These are phyloP conservation scores for Chytriomyces hyalinus DNA, from an alignment of 192 early-diverging fungal species.

Conservation along the genomic window DNA sequence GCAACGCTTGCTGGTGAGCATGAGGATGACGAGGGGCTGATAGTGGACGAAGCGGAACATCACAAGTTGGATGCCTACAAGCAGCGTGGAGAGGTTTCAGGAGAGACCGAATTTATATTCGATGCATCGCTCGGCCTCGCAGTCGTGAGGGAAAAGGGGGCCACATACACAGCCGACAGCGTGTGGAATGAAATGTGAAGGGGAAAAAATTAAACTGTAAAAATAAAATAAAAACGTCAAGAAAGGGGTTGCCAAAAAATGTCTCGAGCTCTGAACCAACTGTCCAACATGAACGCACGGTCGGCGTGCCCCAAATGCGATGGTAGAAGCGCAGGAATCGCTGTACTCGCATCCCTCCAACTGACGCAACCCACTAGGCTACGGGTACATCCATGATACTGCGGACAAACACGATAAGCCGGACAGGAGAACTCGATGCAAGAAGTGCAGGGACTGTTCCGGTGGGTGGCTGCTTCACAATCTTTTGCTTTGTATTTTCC, in stretches of 20 bases:
- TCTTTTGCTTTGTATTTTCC: not conserved
- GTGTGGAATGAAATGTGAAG: not conserved
- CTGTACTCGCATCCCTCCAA: not conserved
- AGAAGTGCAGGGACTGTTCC: constrained; percentile 32
- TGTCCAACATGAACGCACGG: constrained; percentile 35
- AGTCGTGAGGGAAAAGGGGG: not conserved
- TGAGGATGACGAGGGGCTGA: not conserved
- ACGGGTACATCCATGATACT: constrained; percentile 34
- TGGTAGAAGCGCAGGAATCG: not conserved
- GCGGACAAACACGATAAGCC: constrained; percentile 34
- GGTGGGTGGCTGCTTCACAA: not conserved
- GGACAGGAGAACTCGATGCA: constrained; percentile 23
- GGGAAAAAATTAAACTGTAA: not conserved
- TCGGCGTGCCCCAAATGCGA: constrained; percentile 34
- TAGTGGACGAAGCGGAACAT: not conserved
- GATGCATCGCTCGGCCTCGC: not conserved
- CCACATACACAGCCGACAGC: not conserved
- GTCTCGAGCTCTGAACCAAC: not conserved
- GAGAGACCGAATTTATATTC: not conserved
- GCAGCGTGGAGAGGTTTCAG: not conserved
- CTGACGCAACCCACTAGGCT: constrained; percentile 2
- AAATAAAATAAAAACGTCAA: not conserved
- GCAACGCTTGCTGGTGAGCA: not conserved
- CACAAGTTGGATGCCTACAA: not conserved
- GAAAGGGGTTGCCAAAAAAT: not conserved